Evolutionary conservation across 2,329 filamentous ascomycete species (phyloP).

Genomic region (Beauveria bassiana): DNA sequence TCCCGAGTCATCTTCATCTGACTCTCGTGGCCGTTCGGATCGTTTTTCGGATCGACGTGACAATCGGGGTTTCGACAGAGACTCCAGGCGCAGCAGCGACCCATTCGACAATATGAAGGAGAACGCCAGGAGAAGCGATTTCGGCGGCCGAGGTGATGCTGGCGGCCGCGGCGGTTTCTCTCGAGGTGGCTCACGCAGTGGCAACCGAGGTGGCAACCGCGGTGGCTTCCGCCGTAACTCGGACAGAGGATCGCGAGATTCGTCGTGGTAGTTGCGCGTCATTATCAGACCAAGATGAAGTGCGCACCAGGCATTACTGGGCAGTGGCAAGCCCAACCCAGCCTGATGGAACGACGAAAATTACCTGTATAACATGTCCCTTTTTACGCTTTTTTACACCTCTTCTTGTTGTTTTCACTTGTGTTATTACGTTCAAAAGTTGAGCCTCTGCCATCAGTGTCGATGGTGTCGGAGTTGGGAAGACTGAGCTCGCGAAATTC

Average conservation of each 20-base stretch:
- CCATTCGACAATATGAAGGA: constrained; percentile 17
- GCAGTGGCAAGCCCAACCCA: background rate
- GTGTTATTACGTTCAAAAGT: constrained; percentile 8
- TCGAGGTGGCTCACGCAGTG: background rate
- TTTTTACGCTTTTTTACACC: background rate
- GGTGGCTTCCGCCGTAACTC: constrained; percentile 6
- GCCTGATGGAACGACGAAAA: background rate
- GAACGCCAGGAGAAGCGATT: constrained; percentile 11
- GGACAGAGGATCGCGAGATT: background rate
- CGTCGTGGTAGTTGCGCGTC: background rate
- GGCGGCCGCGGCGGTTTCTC: background rate
- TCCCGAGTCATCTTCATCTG: background rate
- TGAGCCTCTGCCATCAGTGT: background rate
- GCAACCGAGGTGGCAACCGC: constrained; percentile 4
- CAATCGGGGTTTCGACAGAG: background rate
- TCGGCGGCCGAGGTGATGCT: constrained; percentile 1
- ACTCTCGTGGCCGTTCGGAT: constrained; percentile 10
- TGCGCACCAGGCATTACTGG: background rate
- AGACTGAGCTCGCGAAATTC: background rate
- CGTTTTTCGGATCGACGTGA: constrained; percentile 7
- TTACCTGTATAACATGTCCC: constrained; percentile 2
- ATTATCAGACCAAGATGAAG: background rate
- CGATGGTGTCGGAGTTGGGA: background rate
- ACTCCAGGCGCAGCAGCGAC: constrained; percentile 11
- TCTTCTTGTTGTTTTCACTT: constrained; percentile 2